A percentile compares a stretch with the other conserved stretches of the same genome.
Evolutionary conservation across 768 basidiomycete species (phyloP).

Genomic region (Cytidiella melzeri): DNA sequence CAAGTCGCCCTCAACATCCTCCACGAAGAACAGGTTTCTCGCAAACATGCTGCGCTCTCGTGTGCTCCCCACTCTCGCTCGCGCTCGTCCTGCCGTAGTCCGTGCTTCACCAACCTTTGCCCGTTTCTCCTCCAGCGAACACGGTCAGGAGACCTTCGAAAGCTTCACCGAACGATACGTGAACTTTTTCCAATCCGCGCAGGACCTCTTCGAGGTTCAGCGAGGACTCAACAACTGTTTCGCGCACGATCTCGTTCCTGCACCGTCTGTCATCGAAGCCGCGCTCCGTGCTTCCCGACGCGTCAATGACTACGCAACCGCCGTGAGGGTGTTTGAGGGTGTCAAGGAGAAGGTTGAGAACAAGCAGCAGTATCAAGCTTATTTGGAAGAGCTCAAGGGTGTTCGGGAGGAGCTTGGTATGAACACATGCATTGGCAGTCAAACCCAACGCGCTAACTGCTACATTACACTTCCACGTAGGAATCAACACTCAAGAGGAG

Average conservation of each 20-base stretch:
- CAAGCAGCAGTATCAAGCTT: slow-evolving; percentile 89
- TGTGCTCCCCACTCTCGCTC: slow-evolving; percentile 57
- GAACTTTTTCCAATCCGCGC: slow-evolving; percentile 85
- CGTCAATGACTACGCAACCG: slow-evolving; percentile 96
- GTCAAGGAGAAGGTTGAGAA: slow-evolving; percentile 98
- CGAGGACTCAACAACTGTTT: slow-evolving; percentile 99
- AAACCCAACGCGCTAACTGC: not conserved
- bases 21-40: slow-evolving; percentile 2
- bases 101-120: slow-evolving; percentile 38
- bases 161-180: slow-evolving; percentile 92
- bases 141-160: slow-evolving; percentile 90
- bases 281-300: slow-evolving; percentile 83
- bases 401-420: slow-evolving; percentile 89
- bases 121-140: slow-evolving; percentile 50
- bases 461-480: slow-evolving; percentile 26
- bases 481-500: slow-evolving; percentile 59
- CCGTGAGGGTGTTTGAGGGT: slow-evolving; percentile 94
- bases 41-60: slow-evolving; percentile 46
- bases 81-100: slow-evolving; percentile 47
- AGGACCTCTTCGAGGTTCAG: slow-evolving; percentile 98
- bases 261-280: slow-evolving; percentile 78
- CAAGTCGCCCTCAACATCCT: slow-evolving; percentile 8
- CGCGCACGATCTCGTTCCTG: slow-evolving; percentile 93
- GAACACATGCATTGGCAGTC: slow-evolving; percentile 11
- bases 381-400: slow-evolving; percentile 84